Evolutionary conservation across 148 eudicot genomes (phyloP).

Genomic region (Silene latifolia): DNA sequence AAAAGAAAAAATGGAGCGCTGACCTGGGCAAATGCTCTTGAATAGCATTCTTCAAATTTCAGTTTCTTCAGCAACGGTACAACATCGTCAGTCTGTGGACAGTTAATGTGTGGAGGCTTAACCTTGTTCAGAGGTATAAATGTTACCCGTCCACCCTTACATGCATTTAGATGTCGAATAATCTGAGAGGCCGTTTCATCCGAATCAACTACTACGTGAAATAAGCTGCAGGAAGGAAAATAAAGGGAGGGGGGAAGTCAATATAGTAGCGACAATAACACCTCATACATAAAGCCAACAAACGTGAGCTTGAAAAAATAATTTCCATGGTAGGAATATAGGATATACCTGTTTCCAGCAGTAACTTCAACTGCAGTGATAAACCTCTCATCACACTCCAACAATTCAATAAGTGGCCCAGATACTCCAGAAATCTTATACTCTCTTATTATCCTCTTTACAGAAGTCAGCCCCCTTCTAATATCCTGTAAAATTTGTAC

Average conservation of each 20-base stretch:
- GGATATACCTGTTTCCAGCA: slow-evolving; percentile 86
- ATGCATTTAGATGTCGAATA: slow-evolving; percentile 67
- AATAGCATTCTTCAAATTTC: slow-evolving; percentile 39
- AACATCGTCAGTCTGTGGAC: slow-evolving; percentile 78
- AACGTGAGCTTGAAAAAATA: background rate
- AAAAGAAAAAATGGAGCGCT: slow-evolving; percentile 2
- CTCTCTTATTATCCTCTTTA: slow-evolving; percentile 61
- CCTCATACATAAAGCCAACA: background rate
- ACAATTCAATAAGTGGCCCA: slow-evolving; percentile 88
- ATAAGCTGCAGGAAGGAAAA: slow-evolving; percentile 56
- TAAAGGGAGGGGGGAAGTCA: slow-evolving; percentile 4
- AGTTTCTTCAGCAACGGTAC: slow-evolving; percentile 75
- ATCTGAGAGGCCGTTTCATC: slow-evolving; percentile 86
- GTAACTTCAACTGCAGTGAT: slow-evolving; percentile 99
- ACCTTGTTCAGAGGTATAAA: slow-evolving; percentile 98
- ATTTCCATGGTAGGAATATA: background rate
- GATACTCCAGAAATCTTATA: slow-evolving; percentile 53
- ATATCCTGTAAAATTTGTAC: slow-evolving; percentile 62
- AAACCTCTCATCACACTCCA: slow-evolving; percentile 87
- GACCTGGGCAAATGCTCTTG: slow-evolving; percentile 88
- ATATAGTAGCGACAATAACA: slow-evolving; percentile 3
- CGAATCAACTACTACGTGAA: slow-evolving; percentile 88
- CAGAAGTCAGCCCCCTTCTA: slow-evolving; percentile 81
- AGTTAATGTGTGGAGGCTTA: slow-evolving; percentile 61
- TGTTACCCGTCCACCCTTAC: slow-evolving; percentile 89